Base-by-base conservation (phyloP, 208 protist species). In the Wallacemonas sp. region DNA sequence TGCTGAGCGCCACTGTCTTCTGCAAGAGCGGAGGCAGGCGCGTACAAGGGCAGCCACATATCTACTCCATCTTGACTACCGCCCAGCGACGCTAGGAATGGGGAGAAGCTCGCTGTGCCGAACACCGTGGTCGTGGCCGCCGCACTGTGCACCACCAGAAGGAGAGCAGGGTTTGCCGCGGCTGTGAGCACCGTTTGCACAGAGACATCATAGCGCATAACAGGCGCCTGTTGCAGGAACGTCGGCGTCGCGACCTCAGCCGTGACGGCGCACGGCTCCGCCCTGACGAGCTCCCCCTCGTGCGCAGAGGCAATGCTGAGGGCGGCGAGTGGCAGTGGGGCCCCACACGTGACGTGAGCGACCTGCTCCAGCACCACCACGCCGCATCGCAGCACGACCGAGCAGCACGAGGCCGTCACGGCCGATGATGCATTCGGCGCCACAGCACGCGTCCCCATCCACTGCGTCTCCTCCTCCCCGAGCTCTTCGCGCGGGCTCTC, bases 11-110 rank as follows among this genome's bases (percentile, higher is more conserved):
- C n/a, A n/a, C n/a, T n/a, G 68, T 19, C 2, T 39, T 46, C 19
- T 33, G 54, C 31, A 1, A 61, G 54, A 15, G 68, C 38, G 9
- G 36, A 61, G 0, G 38, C 24, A 14, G 65, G 39, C 0, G 41
- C 64, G 26, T 77, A 79, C n/a, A 88, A 44, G 21, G 82, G 82
- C 34, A 88, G 38, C 82, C 82, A 88, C 26, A 77, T 17, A 26
- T 80, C 74, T 31, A 19, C 28, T 3, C 14, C 24, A 30, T 41
- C 9, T 14, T n/a, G n/a, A n/a, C n/a, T n/a, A n/a, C n/a, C n/a
- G n/a, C n/a, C n/a, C 8, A 44, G 5, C 3, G 55, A 8, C 42
- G 42, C 30, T 30, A 45, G 38, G 27, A 84, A 74, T 1, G 77
- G 75, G 9, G 64, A 66, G 63, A 78, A 78, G 14, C 68, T 59